phyloP scores from a whole-genome alignment of 768 basidiomycete genomes.

The Panellus pusillus region DNA sequence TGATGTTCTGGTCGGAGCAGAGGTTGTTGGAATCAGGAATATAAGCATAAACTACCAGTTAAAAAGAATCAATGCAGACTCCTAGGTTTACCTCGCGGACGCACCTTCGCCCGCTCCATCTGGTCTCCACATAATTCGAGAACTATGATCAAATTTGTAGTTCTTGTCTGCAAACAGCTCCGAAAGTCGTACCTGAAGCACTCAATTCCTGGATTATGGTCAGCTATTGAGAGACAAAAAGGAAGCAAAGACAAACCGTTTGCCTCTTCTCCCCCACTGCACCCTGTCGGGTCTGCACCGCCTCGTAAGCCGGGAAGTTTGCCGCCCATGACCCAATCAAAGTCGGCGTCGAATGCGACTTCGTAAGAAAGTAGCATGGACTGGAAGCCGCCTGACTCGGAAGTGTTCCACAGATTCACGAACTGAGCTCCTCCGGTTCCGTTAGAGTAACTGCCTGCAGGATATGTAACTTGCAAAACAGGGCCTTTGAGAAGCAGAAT shows the following conservation, averaged over 20 bases:
- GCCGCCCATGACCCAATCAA: conserved; percentile 66
- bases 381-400: conserved; percentile 54
- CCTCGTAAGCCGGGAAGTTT: conserved; percentile 71
- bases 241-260: conserved; percentile 36
- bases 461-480: conserved; percentile 53
- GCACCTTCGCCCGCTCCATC: conserved; percentile 68
- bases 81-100: conserved; percentile 21
- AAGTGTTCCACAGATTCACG: conserved; percentile 65
- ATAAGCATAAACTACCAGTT: conserved; percentile 71
- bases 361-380: conserved; percentile 77
- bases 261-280: conserved; percentile 67
- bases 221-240: no score
- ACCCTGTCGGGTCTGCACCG: conserved; percentile 59
- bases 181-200: conserved; percentile 45
- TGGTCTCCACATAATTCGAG: conserved; percentile 75
- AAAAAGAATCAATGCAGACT: conserved; percentile 7
- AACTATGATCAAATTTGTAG: conserved; percentile 31
- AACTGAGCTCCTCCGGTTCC: conserved; percentile 67
- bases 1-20: conserved; percentile 53
- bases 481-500: conserved; percentile 21
- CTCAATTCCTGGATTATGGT: conserved; percentile 30
- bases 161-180: no score
- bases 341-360: conserved; percentile 64
- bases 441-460: conserved; percentile 57
- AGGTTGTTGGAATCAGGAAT: conserved; percentile 63